Percentiles rank a stretch among this genome's conserved stretches.
These are phyloP conservation scores for Remersonia thermophila DNA, from an alignment of 2,329 filamentous ascomycete species.

Conservation along the genomic window DNA sequence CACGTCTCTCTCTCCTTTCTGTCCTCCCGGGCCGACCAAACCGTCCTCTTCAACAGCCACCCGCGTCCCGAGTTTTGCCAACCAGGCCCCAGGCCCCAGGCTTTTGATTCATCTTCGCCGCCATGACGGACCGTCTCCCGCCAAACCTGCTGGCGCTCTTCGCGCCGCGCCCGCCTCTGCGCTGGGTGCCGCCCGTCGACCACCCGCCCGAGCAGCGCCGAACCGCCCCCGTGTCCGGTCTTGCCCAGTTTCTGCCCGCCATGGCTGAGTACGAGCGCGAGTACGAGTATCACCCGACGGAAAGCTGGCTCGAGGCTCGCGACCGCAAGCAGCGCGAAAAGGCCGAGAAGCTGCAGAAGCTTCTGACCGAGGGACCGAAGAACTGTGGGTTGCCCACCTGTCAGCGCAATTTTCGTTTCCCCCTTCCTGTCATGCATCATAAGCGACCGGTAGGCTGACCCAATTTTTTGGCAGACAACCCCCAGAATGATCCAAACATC, in stretches of 20 bases:
- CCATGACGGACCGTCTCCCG: slow-evolving; percentile 93
- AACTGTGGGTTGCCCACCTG: slow-evolving; percentile 35
- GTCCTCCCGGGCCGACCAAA: too few relatives aligned
- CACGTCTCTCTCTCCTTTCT: too few relatives aligned
- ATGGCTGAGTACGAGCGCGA: slow-evolving; percentile 68
- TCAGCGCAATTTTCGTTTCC: slow-evolving; percentile 8
- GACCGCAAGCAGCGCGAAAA: slow-evolving; percentile 77
- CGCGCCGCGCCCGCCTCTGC: slow-evolving; percentile 80
- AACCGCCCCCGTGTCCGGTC: slow-evolving; percentile 58
- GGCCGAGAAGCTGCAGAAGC: slow-evolving; percentile 51
- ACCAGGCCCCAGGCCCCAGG: too few relatives aligned
- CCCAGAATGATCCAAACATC: slow-evolving; percentile 73
- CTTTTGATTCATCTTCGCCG: slow-evolving; percentile 12
- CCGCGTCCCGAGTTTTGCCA: too few relatives aligned
- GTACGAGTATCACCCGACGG: slow-evolving; percentile 66
- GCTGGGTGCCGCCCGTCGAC: slow-evolving; percentile 77
- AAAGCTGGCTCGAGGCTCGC: slow-evolving; percentile 83
- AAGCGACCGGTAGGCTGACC: background rate
- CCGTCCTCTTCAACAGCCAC: too few relatives aligned
- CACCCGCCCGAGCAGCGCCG: slow-evolving; percentile 70
- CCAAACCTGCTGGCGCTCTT: slow-evolving; percentile 89
- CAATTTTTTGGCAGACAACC: slow-evolving; percentile 49
- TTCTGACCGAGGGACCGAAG: slow-evolving; percentile 51
- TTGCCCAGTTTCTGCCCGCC: slow-evolving; percentile 63
- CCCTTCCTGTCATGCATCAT: background rate